phyloP scores from a whole-genome alignment of 805 yeast genomes.

The Kodamaea restingae region DNA sequence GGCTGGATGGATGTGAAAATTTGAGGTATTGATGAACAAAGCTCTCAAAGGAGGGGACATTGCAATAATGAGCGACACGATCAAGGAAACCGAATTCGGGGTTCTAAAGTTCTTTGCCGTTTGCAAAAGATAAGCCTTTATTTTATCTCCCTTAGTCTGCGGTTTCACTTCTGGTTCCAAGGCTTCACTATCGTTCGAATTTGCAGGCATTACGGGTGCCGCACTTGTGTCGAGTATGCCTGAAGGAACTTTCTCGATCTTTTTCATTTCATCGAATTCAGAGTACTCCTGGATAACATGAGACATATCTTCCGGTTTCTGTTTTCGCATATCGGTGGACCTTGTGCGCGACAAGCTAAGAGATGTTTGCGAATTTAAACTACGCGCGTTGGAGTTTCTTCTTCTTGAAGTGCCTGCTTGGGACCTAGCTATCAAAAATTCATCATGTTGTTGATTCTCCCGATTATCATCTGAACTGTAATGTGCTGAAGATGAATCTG shows the following conservation, averaged over 20 bases:
- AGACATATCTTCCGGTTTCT: constrained; percentile 30
- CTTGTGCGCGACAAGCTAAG: constrained; percentile 15
- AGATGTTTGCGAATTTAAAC: not conserved
- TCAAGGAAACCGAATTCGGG: constrained; percentile 71
- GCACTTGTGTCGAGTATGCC: constrained; percentile 13
- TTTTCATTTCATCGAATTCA: constrained; percentile 36
- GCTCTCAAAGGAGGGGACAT: constrained; percentile 75
- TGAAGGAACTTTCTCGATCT: constrained; percentile 17
- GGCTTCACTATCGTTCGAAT: not conserved
- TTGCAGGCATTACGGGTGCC: constrained; percentile 10
- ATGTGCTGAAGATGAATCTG: not conserved
- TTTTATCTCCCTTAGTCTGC: not conserved
- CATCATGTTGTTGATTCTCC: constrained; percentile 18
- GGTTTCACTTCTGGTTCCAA: not conserved
- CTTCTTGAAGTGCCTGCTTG: not conserved
- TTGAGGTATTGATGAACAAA: constrained; percentile 50
- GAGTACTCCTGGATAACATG: constrained; percentile 46
- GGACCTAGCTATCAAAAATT: constrained; percentile 14
- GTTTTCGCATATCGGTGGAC: constrained; percentile 21
- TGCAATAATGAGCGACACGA: constrained; percentile 60
- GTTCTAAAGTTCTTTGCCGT: constrained; percentile 49
- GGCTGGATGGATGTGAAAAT: constrained; percentile 58
- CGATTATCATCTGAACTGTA: not conserved
- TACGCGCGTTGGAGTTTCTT: constrained; percentile 3
- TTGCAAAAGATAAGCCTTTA: constrained; percentile 6